Conservation (phyloP, 192 early-diverging fungal species). For the Powellomyces hirtus region DNA sequence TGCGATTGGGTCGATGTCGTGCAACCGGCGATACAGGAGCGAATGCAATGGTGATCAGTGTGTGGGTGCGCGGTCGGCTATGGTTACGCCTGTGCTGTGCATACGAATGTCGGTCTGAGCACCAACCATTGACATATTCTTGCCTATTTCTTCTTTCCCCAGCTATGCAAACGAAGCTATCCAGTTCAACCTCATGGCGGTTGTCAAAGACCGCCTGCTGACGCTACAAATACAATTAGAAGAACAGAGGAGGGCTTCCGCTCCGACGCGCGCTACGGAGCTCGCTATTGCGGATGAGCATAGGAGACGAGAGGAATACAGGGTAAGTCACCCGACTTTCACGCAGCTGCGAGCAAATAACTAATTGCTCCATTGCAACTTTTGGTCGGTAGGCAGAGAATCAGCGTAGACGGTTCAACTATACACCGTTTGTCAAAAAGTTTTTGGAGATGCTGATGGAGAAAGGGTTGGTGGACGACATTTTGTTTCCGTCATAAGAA, state of each 20-base stretch:
- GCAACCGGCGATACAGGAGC: neutral
- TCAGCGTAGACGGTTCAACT: conserved; percentile 19
- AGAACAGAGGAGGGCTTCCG: neutral
- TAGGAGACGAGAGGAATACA: neutral
- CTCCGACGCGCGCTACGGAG: neutral
- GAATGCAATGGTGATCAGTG: conserved; percentile 7
- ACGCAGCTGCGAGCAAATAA: too few species aligned
- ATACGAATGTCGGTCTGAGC: too few species aligned
- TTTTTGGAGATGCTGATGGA: conserved; percentile 11
- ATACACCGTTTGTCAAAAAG: conserved; percentile 16
- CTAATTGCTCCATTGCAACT: too few species aligned
- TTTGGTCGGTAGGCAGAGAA: conserved; percentile 20
- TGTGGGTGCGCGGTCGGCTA: neutral
- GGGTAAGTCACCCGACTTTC: neutral
- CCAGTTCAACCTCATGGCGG: conserved; percentile 27
- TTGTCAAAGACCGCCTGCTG: neutral
- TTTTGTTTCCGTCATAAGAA: too few species aligned
- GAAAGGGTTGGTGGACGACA: neutral
- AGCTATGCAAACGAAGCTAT: conserved; percentile 25
- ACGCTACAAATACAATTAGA: neutral
- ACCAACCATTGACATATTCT: too few species aligned
- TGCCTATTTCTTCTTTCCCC: too few species aligned
- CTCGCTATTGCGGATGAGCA: neutral
- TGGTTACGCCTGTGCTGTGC: too few species aligned
- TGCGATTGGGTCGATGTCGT: conserved; percentile 8